Conservation (phyloP, 140 eudicot species). For the Cichorium intybus region DNA sequence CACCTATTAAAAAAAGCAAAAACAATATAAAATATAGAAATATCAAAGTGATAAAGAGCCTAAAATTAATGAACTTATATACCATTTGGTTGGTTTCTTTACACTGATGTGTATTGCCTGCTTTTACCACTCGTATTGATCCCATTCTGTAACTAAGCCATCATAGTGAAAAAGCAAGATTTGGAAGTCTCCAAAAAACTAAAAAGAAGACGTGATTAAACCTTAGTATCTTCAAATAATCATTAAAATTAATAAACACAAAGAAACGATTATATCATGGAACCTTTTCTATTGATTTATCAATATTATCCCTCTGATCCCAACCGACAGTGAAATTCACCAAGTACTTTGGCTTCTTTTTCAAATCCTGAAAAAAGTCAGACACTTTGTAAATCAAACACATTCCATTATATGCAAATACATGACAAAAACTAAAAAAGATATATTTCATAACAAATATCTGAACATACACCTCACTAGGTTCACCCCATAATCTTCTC, state of each 20-base stretch:
- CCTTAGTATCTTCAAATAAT: constrained; percentile 22
- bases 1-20: constrained; percentile 57
- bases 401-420: too few relatives aligned
- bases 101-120: constrained; percentile 79
- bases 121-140: constrained; percentile 88
- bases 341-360: too few relatives aligned
- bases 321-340: too few relatives aligned
- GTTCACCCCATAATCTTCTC: too few relatives aligned
- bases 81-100: constrained; percentile 91
- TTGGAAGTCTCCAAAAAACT: constrained; percentile 83
- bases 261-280: too few relatives aligned
- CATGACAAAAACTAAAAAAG: too few relatives aligned
- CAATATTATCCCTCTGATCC: too few relatives aligned
- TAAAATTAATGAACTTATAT: constrained; percentile 1
- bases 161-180: constrained; percentile 93
- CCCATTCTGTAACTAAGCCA: constrained; percentile 87
- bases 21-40: background rate
- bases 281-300: too few relatives aligned
- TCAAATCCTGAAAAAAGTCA: too few relatives aligned
- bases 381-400: too few relatives aligned
- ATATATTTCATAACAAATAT: too few relatives aligned
- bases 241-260: constrained; percentile 3
- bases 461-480: too few relatives aligned
- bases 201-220: constrained; percentile 5
- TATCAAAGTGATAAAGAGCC: background rate